Conservation (phyloP, 2,329 filamentous ascomycete genomes). For the Colletotrichum musae region DNA sequence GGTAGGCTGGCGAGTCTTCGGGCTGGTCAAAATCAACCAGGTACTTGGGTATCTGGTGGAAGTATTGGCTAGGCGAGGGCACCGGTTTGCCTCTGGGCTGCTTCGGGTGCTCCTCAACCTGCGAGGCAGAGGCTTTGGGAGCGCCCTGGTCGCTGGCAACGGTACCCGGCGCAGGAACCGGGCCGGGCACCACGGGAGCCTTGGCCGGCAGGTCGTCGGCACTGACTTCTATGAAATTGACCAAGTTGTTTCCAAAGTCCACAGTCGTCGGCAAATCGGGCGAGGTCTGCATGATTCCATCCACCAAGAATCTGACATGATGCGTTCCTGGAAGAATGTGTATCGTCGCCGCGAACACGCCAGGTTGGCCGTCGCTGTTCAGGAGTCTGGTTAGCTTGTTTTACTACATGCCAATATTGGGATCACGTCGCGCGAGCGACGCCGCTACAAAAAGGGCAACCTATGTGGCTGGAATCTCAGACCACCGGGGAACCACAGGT, state of each 20-base stretch:
- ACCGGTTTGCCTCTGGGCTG: slow-evolving; percentile 69
- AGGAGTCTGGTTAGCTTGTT: slow-evolving; percentile 12
- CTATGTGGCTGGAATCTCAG: background rate
- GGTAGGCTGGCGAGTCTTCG: slow-evolving; percentile 82
- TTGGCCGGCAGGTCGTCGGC: slow-evolving; percentile 74
- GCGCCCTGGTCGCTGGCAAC: slow-evolving; percentile 46
- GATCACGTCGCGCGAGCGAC: slow-evolving; percentile 33
- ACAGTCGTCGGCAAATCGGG: slow-evolving; percentile 92
- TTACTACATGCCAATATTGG: slow-evolving; percentile 11
- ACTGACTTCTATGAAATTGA: slow-evolving; percentile 97
- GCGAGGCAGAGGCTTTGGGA: slow-evolving; percentile 51
- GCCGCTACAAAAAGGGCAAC: slow-evolving; percentile 10
- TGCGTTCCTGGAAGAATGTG: slow-evolving; percentile 93
- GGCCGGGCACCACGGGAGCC: slow-evolving; percentile 50
- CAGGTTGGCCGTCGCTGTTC: slow-evolving; percentile 67
- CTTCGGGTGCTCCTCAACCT: slow-evolving; percentile 60
- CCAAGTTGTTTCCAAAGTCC: slow-evolving; percentile 96
- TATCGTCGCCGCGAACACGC: slow-evolving; percentile 82
- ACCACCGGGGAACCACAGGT: slow-evolving; percentile 21
- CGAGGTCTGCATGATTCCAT: slow-evolving; percentile 92
- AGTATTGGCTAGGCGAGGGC: slow-evolving; percentile 73
- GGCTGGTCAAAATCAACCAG: slow-evolving; percentile 88
- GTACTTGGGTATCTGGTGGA: slow-evolving; percentile 84
- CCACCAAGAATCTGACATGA: slow-evolving; percentile 95
- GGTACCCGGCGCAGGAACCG: slow-evolving; percentile 49